A percentile compares a stretch with the other conserved stretches of the same genome.
These are phyloP conservation scores for Tylopilus rubrobrunneus DNA, from an alignment of 768 basidiomycete genomes.

Conservation along the genomic window DNA sequence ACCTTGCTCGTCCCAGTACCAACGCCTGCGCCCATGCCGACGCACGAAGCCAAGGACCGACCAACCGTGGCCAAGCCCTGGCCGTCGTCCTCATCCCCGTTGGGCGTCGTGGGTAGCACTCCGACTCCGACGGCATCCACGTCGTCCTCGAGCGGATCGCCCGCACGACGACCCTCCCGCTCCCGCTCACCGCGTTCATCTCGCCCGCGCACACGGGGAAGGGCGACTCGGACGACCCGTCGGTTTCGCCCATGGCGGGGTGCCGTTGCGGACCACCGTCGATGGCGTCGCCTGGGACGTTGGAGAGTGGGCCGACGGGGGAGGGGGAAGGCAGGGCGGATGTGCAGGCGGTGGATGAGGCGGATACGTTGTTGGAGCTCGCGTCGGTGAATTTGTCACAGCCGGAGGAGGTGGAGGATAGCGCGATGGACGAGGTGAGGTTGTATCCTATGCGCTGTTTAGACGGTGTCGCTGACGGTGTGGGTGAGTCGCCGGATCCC, in stretches of 20 bases:
- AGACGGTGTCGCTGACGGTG: background rate
- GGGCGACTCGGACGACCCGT: background rate
- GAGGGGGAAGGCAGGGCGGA: background rate
- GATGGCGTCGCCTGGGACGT: background rate
- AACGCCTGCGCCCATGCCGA: too few species aligned
- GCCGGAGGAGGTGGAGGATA: background rate
- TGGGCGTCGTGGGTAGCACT: background rate
- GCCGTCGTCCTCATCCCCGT: background rate
- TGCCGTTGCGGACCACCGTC: background rate
- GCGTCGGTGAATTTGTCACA: constrained; percentile 23
- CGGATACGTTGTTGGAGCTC: constrained; percentile 21
- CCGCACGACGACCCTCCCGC: too few species aligned
- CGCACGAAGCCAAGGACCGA: too few species aligned
- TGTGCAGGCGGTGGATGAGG: constrained; percentile 5
- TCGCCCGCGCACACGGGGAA: constrained; percentile 9
- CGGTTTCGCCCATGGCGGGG: background rate
- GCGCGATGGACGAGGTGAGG: constrained; percentile 9
- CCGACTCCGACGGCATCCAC: background rate
- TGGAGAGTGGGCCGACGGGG: too few species aligned
- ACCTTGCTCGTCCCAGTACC: too few species aligned
- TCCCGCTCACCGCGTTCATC: constrained; percentile 22
- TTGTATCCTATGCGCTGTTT: background rate
- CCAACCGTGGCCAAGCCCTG: too few species aligned
- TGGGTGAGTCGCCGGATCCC: background rate
- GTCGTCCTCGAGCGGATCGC: background rate